Base-by-base conservation (phyloP, 805 yeast genomes). In the Suhomyces pyralidae region DNA sequence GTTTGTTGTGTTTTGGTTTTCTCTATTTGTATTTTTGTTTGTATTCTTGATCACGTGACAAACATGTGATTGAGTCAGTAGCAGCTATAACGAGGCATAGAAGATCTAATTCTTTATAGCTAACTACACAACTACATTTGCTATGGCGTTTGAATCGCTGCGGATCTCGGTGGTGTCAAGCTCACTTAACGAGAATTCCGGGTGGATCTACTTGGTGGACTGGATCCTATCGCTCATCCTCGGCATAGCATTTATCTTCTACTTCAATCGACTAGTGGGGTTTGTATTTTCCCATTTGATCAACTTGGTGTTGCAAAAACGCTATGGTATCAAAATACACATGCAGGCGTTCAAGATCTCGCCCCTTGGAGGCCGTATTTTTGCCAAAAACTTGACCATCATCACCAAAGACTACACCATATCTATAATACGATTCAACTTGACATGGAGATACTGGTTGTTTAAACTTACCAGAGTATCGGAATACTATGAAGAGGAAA, bases 371-470 rank as follows among this genome's bases (percentile, higher is more conserved):
- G 98, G 98, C 1, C 78, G 96, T 26, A 51, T 93, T 7, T 82
- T 88, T 63, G 83, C 91, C 62, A 87, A 86, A 58, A 90, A 91
- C 65, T 64, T 92, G 17, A 81, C 88, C 3, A 75, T 89, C 10
- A 81, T 88, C 5, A 87, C 90, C n/a, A 76, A 82, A 47, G 86
- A 92, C 68, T 83, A 83, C 55, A 83, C 96, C 2, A 63, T 90
- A 1, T 81, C 90, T 8, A 76, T 88, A 1, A 78, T 88, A 25
- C 84, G 85, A 55, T 87, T 93, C 1, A 81, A 83, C 59, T 63
- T 93, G 25, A 88, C 96, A 0, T 94, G 98, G 98, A 70, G 96
- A 55, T 93, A 90, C 66, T 94, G 98, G 98, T 72, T 73, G 15
- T 58, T 90, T 49, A 70, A 74, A 3, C 58, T 69, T 30, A 73